Percentiles rank a stretch among this genome's conserved stretches.
Conservation (phyloP, 495 filamentous ascomycete genomes). For the Amniculicola lignicola region DNA sequence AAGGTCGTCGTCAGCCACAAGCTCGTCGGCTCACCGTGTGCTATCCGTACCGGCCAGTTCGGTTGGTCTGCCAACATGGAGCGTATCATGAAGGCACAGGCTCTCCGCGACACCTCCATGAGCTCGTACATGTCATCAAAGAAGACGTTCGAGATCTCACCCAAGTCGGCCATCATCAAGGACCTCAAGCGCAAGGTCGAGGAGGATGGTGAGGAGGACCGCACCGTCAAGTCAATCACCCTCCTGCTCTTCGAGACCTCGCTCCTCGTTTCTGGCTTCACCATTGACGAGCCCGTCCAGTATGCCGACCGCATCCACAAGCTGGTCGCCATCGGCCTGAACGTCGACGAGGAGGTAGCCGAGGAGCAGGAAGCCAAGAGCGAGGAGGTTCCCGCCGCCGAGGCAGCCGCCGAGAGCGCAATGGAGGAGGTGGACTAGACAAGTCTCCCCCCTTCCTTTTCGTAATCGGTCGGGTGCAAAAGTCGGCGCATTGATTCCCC, state of each 20-base stretch:
- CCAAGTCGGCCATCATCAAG: slow-evolving; percentile 94
- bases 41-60: slow-evolving; percentile 99
- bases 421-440: slow-evolving; percentile 75
- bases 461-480: slow-evolving; percentile 11
- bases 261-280: slow-evolving; percentile 96
- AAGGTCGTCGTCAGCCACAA: slow-evolving; percentile 99
- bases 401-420: slow-evolving; percentile 60
- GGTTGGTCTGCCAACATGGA: slow-evolving; percentile 99
- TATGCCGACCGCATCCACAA: slow-evolving; percentile 99
- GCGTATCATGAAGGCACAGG: slow-evolving; percentile 99
- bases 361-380: slow-evolving; percentile 60
- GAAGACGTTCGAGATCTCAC: slow-evolving; percentile 99
- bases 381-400: slow-evolving; percentile 55
- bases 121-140: slow-evolving; percentile 99
- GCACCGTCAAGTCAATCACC: slow-evolving; percentile 96
- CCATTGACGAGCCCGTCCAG: slow-evolving; percentile 94
- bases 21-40: slow-evolving; percentile 90
- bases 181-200: slow-evolving; percentile 98
- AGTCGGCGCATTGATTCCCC: slow-evolving; percentile 30
- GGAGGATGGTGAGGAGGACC: slow-evolving; percentile 93
- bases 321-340: slow-evolving; percentile 92
- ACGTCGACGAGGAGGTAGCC: slow-evolving; percentile 89
- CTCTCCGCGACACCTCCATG: slow-evolving; percentile 99
- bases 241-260: slow-evolving; percentile 98
- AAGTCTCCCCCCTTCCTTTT: slow-evolving; percentile 11